Evolutionary conservation across 257 asterid species (phyloP).

Genomic region (Primulina tabacum): DNA sequence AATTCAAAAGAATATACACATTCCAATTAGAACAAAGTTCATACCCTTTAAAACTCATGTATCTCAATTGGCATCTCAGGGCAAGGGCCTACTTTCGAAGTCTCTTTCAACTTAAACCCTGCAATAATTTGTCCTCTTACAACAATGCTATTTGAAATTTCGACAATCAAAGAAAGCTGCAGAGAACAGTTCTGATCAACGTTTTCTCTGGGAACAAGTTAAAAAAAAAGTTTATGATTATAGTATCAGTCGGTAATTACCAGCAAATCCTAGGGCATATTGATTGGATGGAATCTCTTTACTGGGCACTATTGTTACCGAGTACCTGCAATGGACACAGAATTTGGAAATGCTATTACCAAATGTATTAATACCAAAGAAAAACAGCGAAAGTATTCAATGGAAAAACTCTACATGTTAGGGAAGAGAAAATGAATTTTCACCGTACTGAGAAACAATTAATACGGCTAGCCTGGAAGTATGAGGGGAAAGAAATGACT

Average conservation of each 20-base stretch:
- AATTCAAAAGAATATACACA: background rate
- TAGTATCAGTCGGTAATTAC: conserved; percentile 33
- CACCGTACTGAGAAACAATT: background rate
- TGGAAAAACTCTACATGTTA: conserved; percentile 1
- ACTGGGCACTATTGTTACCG: conserved; percentile 64
- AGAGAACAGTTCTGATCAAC: background rate
- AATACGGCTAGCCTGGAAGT: background rate
- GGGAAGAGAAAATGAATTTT: background rate
- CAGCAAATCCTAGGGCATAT: conserved; percentile 81
- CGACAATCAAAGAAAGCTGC: conserved; percentile 13
- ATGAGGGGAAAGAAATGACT: background rate
- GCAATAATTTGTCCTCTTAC: conserved; percentile 27
- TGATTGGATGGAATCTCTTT: conserved; percentile 67
- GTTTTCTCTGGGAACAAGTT: background rate
- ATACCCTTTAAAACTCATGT: conserved; percentile 78
- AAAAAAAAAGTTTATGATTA: background rate
- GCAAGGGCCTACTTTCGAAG: conserved; percentile 81
- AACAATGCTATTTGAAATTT: conserved; percentile 10
- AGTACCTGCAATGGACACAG: conserved; percentile 53
- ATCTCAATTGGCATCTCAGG: conserved; percentile 93
- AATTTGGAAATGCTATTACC: background rate
- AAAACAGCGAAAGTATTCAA: background rate
- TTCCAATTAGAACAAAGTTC: conserved; percentile 4
- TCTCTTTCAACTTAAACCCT: conserved; percentile 89
- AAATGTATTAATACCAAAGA: background rate